These are phyloP conservation scores for Panicum miliaceum DNA, from an alignment of 176 grass and related monocot genomes.

Conservation along the genomic window DNA sequence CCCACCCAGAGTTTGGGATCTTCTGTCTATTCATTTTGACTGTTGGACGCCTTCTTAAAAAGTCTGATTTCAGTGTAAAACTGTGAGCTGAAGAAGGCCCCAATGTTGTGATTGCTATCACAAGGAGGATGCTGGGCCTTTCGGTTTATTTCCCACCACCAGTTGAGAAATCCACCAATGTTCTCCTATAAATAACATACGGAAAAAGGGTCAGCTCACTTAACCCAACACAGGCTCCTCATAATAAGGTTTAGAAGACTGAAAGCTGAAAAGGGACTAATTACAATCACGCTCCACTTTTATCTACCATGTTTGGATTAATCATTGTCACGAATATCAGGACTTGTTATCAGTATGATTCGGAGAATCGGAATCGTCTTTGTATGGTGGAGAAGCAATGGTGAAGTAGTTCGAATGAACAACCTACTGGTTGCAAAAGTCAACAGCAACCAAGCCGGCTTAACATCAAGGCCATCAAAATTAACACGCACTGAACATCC, in stretches of 20 bases:
- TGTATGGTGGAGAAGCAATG: background rate
- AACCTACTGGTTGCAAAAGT: background rate
- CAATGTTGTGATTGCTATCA: background rate
- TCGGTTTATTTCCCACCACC: conserved; percentile 31
- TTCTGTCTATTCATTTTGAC: conserved; percentile 60
- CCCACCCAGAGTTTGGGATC: conserved; percentile 71
- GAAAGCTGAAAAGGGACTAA: background rate
- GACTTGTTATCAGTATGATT: background rate
- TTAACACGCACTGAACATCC: background rate
- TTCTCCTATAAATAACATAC: background rate
- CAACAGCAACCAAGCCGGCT: background rate
- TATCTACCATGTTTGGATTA: background rate
- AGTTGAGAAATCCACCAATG: conserved; percentile 27
- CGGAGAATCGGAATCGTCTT: background rate
- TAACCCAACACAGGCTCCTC: conserved; percentile 8
- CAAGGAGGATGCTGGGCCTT: conserved; percentile 26
- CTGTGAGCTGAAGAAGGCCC: conserved; percentile 1
- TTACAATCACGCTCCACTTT: background rate
- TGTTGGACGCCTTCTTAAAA: conserved; percentile 26
- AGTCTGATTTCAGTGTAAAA: conserved; percentile 16
- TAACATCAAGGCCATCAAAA: background rate
- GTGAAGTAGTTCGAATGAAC: background rate
- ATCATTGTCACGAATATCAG: too few species aligned
- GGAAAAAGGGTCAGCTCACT: conserved; percentile 26
- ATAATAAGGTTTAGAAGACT: background rate